Percentiles rank a stretch among this genome's conserved stretches.
Evolutionary conservation across 192 early-diverging fungal genomes (phyloP).

Genomic region (Backusella parvicylindrica): DNA sequence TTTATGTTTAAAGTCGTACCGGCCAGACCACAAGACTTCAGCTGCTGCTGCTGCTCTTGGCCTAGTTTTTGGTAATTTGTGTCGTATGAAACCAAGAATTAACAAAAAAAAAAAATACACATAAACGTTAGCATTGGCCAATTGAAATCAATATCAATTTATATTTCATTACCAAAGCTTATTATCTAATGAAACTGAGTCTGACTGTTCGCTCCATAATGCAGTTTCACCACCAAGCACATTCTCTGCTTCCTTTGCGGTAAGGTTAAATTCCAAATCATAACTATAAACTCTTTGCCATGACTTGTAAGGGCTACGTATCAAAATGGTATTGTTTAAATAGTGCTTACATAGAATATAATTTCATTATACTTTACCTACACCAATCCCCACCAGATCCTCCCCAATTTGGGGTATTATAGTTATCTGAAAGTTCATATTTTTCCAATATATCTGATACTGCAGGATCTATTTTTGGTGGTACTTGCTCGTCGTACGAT

Average conservation of each 20-base stretch:
- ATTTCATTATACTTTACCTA: slow-evolving; percentile 20
- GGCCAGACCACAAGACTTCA: slow-evolving; percentile 48
- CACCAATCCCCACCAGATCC: slow-evolving; percentile 67
- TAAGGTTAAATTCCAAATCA: slow-evolving; percentile 56
- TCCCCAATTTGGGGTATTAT: slow-evolving; percentile 35
- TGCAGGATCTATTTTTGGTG: slow-evolving; percentile 20
- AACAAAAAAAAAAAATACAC: not conserved
- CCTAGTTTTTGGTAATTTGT: slow-evolving; percentile 3
- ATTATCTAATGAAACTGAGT: slow-evolving; percentile 59
- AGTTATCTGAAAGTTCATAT: slow-evolving; percentile 20
- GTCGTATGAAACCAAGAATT: not conserved
- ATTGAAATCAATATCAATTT: not conserved
- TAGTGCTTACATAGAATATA: not conserved
- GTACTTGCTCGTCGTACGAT: slow-evolving; percentile 40
- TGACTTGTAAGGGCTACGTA: slow-evolving; percentile 62
- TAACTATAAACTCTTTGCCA: slow-evolving; percentile 77
- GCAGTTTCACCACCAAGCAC: slow-evolving; percentile 73
- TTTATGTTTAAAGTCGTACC: slow-evolving; percentile 40
- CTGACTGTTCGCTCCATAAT: slow-evolving; percentile 73
- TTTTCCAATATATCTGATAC: slow-evolving; percentile 32
- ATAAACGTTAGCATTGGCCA: not conserved
- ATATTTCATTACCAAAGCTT: slow-evolving; percentile 51
- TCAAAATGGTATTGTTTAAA: not conserved
- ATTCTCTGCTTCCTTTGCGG: slow-evolving; percentile 42
- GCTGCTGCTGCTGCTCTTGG: slow-evolving; percentile 70